Conservation (phyloP, 768 basidiomycete genomes). For the Sistotremastrum suecicum region DNA sequence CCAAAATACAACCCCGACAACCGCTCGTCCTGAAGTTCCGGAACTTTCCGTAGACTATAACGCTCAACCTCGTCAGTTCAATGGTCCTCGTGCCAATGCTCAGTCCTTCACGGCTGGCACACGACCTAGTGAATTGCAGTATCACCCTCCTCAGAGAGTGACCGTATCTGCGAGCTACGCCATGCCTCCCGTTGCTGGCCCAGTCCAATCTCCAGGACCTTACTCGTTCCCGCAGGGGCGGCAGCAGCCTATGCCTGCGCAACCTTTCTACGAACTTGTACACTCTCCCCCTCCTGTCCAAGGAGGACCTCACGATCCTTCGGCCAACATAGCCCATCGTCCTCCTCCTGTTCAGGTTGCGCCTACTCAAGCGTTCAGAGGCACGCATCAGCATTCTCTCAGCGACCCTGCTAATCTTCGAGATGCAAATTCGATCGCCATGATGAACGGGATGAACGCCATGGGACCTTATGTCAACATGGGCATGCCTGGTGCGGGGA, state of each 20-base stretch:
- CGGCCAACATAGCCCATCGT: conserved; percentile 33
- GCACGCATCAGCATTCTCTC: conserved; percentile 67
- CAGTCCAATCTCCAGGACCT: no score
- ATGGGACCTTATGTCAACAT: conserved; percentile 36
- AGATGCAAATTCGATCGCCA: conserved; percentile 51
- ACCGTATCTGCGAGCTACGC: no score
- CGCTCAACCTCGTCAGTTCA: conserved; percentile 42
- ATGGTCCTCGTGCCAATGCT: conserved; percentile 2
- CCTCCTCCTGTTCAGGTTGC: conserved; percentile 50
- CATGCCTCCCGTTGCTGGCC: no score
- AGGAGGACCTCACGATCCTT: conserved; percentile 63
- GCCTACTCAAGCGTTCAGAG: conserved; percentile 64
- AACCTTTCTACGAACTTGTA: not conserved
- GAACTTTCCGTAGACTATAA: conserved; percentile 39
- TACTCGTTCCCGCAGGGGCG: not conserved
- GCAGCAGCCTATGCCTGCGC: not conserved
- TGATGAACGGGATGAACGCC: conserved; percentile 33
- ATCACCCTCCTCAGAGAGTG: no score
- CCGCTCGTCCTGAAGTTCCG: not conserved
- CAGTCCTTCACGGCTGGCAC: no score
- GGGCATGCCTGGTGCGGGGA: conserved; percentile 23
- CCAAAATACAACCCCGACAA: no score
- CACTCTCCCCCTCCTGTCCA: conserved; percentile 5
- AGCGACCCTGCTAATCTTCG: conserved; percentile 70
- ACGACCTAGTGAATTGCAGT: no score